Evolutionary conservation across 352 stramenopile species (phyloP).

Genomic region (Globisporangium viniferum): DNA sequence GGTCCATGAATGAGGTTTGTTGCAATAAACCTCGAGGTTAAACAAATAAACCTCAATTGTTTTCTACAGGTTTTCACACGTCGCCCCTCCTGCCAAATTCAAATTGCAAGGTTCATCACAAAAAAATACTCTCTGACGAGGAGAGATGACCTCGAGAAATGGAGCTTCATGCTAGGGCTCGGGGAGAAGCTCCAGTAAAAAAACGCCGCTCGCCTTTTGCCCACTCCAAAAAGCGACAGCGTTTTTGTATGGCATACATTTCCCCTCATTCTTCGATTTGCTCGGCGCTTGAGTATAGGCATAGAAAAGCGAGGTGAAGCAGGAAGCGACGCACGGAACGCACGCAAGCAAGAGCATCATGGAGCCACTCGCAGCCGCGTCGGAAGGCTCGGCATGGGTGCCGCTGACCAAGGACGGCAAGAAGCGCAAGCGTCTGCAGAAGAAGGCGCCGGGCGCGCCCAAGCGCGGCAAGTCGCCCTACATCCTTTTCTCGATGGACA

Average conservation of each 20-base stretch:
- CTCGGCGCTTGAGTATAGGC: slow-evolving; percentile 66
- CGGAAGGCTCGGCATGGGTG: slow-evolving; percentile 60
- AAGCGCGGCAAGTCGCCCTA: slow-evolving; percentile 91
- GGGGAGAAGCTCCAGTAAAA: neutral
- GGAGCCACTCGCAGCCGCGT: slow-evolving; percentile 62
- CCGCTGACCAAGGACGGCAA: slow-evolving; percentile 74
- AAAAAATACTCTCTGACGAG: neutral
- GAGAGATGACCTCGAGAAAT: neutral
- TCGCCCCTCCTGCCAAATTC: neutral
- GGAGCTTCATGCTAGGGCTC: neutral
- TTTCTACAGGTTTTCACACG: neutral
- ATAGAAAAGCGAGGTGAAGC: slow-evolving; percentile 78
- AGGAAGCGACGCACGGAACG: neutral
- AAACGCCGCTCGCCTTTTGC: slow-evolving; percentile 5
- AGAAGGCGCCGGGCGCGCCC: slow-evolving; percentile 85
- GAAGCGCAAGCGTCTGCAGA: slow-evolving; percentile 89
- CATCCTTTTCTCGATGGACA: slow-evolving; percentile 92
- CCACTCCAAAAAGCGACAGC: slow-evolving; percentile 1
- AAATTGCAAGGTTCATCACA: neutral
- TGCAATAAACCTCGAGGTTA: neutral
- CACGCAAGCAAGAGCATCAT: slow-evolving; percentile 32
- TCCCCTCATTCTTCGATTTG: slow-evolving; percentile 76
- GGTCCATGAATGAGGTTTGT: neutral
- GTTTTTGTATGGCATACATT: slow-evolving; percentile 83
- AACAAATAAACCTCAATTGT: neutral